phyloP scores from a whole-genome alignment of 2,329 filamentous ascomycete species.

The Trichophyton verrucosum region DNA sequence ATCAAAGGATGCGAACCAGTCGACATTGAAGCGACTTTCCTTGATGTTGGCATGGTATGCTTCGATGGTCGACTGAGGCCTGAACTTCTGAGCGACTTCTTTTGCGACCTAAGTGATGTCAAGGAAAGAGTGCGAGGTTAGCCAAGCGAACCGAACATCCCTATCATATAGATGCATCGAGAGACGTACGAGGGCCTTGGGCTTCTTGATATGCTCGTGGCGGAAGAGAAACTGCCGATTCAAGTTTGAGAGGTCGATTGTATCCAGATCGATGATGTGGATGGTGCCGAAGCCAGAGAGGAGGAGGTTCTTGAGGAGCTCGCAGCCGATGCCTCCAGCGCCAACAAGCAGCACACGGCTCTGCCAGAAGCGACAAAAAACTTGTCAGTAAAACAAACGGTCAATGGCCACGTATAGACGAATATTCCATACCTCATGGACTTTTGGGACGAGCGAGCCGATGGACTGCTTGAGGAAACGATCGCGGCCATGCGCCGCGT shows the following conservation, averaged over 20 bases:
- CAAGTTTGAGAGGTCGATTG: slow-evolving; percentile 93
- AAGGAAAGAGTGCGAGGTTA: slow-evolving; percentile 15
- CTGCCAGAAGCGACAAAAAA: slow-evolving; percentile 35
- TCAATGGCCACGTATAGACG: background rate
- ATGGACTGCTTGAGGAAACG: slow-evolving; percentile 33
- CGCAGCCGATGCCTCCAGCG: slow-evolving; percentile 93
- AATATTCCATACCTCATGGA: slow-evolving; percentile 28
- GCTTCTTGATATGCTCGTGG: slow-evolving; percentile 94
- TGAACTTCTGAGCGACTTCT: slow-evolving; percentile 81
- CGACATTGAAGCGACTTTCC: slow-evolving; percentile 68
- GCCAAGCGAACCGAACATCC: slow-evolving; percentile 7
- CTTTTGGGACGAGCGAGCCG: slow-evolving; percentile 28
- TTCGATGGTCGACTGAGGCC: slow-evolving; percentile 72
- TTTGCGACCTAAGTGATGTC: slow-evolving; percentile 59
- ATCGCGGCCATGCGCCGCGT: slow-evolving; percentile 20
- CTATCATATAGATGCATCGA: background rate
- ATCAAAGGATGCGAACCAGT: slow-evolving; percentile 73
- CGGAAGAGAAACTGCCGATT: slow-evolving; percentile 97
- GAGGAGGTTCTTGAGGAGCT: slow-evolving; percentile 91
- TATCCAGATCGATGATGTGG: slow-evolving; percentile 92
- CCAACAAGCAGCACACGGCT: slow-evolving; percentile 85
- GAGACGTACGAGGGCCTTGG: slow-evolving; percentile 68
- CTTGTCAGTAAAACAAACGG: background rate
- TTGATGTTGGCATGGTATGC: slow-evolving; percentile 95
- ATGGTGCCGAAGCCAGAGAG: slow-evolving; percentile 85